Evolutionary conservation across 768 basidiomycete species (phyloP).

Genomic region (Tephrocybe sp.): DNA sequence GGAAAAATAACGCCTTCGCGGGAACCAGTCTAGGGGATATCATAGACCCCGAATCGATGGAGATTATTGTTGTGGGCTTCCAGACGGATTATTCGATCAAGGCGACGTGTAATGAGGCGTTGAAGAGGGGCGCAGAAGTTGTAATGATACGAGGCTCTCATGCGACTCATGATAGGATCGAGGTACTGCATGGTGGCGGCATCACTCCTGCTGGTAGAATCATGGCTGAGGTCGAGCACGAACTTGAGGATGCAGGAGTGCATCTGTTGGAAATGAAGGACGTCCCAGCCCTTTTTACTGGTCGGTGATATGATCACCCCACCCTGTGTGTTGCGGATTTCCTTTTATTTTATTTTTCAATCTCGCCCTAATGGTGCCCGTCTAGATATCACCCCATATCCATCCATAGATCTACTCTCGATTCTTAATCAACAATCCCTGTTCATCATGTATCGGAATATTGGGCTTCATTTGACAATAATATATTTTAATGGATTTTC

Average conservation of each 20-base stretch:
- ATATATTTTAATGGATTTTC: too few relatives aligned
- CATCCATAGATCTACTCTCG: too few relatives aligned
- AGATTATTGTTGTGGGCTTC: slow-evolving; percentile 65
- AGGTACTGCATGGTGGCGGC: slow-evolving; percentile 57
- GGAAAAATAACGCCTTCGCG: slow-evolving; percentile 68
- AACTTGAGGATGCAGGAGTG: slow-evolving; percentile 69
- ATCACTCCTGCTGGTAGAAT: slow-evolving; percentile 50
- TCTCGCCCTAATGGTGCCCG: background rate
- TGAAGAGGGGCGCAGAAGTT: slow-evolving; percentile 64
- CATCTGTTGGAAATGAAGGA: slow-evolving; percentile 66
- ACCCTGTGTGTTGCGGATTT: background rate
- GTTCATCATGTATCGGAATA: too few relatives aligned
- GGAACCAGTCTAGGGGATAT: slow-evolving; percentile 52
- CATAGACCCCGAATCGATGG: slow-evolving; percentile 50
- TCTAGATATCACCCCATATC: background rate
- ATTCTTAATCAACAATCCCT: too few relatives aligned
- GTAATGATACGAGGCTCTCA: slow-evolving; percentile 63
- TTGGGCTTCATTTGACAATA: too few relatives aligned
- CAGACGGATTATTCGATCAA: slow-evolving; percentile 64
- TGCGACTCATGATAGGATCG: slow-evolving; percentile 64
- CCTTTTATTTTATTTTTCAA: background rate
- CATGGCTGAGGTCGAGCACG: slow-evolving; percentile 59
- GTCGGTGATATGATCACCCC: slow-evolving; percentile 33
- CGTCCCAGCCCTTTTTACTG: slow-evolving; percentile 54
- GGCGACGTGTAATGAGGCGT: slow-evolving; percentile 59